A percentile compares a stretch with the other conserved stretches of the same genome.
Conservation (phyloP, 2,329 filamentous ascomycete species). For the Trichophyton verrucosum region DNA sequence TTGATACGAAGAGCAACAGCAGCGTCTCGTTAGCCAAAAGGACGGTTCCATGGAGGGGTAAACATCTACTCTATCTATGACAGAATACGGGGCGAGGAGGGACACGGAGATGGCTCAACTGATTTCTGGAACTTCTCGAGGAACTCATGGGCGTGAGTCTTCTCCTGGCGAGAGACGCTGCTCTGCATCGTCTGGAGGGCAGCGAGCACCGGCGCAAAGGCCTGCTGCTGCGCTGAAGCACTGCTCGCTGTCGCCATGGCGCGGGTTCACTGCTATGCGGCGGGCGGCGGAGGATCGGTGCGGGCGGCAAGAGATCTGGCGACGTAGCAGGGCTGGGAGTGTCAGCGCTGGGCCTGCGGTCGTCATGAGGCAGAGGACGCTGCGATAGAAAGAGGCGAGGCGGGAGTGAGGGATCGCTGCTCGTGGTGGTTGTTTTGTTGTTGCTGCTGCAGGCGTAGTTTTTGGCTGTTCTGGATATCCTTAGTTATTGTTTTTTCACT, state of each 20-base stretch:
- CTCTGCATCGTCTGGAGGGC: constrained; percentile 85
- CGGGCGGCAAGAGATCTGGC: neutral
- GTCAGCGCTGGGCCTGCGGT: neutral
- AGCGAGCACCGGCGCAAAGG: constrained; percentile 72
- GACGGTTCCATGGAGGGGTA: neutral
- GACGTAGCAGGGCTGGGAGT: neutral
- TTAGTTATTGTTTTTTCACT: neutral
- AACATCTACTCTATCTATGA: neutral
- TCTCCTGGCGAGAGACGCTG: constrained; percentile 66
- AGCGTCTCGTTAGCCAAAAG: too few relatives aligned
- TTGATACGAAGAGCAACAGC: neutral
- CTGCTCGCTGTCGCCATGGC: constrained; percentile 58
- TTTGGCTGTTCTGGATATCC: neutral
- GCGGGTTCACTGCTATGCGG: constrained; percentile 7
- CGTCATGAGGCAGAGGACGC: neutral
- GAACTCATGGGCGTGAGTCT: constrained; percentile 82
- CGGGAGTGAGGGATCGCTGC: neutral
- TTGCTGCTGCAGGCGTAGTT: neutral
- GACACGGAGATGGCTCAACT: constrained; percentile 35
- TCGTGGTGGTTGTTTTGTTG: neutral
- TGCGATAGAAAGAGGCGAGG: neutral
- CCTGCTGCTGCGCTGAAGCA: constrained; percentile 49
- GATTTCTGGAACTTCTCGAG: constrained; percentile 97
- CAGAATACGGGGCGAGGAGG: too few relatives aligned
- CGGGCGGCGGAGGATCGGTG: neutral